phyloP scores from a whole-genome alignment of 2,329 filamentous ascomycete genomes.

The Aspergillus tanneri region DNA sequence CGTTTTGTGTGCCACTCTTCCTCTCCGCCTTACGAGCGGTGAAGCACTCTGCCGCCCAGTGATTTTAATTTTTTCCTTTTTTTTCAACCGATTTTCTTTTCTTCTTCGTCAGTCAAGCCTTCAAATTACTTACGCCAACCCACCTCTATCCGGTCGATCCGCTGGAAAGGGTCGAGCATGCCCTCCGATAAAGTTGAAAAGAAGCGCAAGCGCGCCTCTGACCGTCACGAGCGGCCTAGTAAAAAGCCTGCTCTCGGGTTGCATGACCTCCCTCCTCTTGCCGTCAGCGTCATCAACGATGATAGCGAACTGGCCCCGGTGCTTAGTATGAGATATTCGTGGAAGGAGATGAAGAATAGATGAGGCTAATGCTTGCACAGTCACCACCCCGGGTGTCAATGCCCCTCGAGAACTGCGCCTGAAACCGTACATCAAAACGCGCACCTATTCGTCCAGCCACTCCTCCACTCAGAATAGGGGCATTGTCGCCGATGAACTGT shows the following conservation, averaged over 20 bases:
- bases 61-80: too few relatives aligned
- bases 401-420: constrained; percentile 32
- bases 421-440: constrained; percentile 51
- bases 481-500: constrained; percentile 49
- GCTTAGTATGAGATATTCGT: constrained; percentile 45
- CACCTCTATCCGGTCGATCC: too few relatives aligned
- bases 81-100: constrained; percentile 22
- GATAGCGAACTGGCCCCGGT: constrained; percentile 50
- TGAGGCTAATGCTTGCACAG: constrained; percentile 19
- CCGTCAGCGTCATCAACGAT: constrained; percentile 49
- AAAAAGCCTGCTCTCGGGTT: constrained; percentile 49
- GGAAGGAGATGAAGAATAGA: constrained; percentile 29
- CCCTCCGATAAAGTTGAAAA: constrained; percentile 42
- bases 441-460: constrained; percentile 39
- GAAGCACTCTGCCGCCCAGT: constrained; percentile 21
- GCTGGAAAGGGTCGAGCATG: too few relatives aligned
- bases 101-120: background rate
- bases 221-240: constrained; percentile 45
- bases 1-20: background rate
- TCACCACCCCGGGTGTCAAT: constrained; percentile 36
- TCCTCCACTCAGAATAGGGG: constrained; percentile 34
- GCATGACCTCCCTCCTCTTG: constrained; percentile 40
- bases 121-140: background rate
- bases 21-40: constrained; percentile 25
- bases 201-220: constrained; percentile 53